Conservation (phyloP, 495 filamentous ascomycete genomes). For the Penicillium daleae region DNA sequence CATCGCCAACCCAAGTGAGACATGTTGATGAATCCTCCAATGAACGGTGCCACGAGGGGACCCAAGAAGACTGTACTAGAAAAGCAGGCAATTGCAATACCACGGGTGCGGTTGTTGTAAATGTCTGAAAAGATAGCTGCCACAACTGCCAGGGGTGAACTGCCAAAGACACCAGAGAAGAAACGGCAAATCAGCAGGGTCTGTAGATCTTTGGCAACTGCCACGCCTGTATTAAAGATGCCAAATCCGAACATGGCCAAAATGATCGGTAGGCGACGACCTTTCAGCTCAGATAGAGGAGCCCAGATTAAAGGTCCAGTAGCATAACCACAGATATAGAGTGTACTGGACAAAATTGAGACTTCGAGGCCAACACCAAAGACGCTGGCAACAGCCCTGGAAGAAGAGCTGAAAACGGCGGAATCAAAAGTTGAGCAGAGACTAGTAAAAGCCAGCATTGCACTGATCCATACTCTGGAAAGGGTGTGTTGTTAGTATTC, state of each 20-base stretch:
- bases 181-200: constrained; percentile 66
- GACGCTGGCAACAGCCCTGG: constrained; percentile 27
- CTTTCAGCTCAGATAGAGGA: constrained; percentile 66
- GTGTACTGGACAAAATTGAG: constrained; percentile 57
- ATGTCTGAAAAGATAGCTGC: constrained; percentile 91
- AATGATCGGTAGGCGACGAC: constrained; percentile 60
- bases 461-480: constrained; percentile 32
- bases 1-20: constrained; percentile 77
- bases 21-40: constrained; percentile 72
- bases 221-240: constrained; percentile 64
- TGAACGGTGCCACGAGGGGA: constrained; percentile 80
- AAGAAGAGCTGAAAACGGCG: constrained; percentile 38
- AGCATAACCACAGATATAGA: constrained; percentile 64
- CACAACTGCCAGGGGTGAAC: constrained; percentile 79
- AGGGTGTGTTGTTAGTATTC: background rate
- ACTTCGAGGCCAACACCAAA: constrained; percentile 58
- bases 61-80: constrained; percentile 84
- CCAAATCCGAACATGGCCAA: constrained; percentile 51
- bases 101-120: constrained; percentile 78
- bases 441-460: constrained; percentile 44
- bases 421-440: constrained; percentile 47
- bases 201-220: constrained; percentile 62
- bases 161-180: constrained; percentile 66
- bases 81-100: constrained; percentile 70
- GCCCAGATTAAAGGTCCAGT: constrained; percentile 67